Conservation (phyloP, 441 rosid genomes). For the Raphanus hybrid region DNA sequence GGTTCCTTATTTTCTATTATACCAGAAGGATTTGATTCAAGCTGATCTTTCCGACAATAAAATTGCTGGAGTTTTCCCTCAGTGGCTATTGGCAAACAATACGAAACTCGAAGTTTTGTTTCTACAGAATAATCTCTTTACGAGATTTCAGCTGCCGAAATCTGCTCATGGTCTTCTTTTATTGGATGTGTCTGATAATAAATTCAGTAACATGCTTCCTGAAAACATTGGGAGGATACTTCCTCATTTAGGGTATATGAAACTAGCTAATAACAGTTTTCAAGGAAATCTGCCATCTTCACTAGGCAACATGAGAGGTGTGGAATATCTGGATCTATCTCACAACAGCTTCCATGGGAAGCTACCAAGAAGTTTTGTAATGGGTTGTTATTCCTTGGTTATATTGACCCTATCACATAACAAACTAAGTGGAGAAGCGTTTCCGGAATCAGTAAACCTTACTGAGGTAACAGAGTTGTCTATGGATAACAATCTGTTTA, state of each 20-base stretch:
- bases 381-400: not conserved
- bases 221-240: constrained; percentile 16
- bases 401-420: constrained; percentile 24
- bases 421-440: constrained; percentile 23
- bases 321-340: constrained; percentile 15
- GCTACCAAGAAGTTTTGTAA: not conserved
- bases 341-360: constrained; percentile 23
- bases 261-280: not conserved
- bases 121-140: constrained; percentile 10
- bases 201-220: not conserved
- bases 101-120: not conserved
- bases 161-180: not conserved
- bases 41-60: constrained; percentile 37
- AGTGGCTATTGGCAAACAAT: constrained; percentile 34
- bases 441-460: not conserved
- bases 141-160: constrained; percentile 20
- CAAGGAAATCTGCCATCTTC: constrained; percentile 31
- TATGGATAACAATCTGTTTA: constrained; percentile 33
- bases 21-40: constrained; percentile 6
- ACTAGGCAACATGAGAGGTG: constrained; percentile 2
- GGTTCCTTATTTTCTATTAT: constrained; percentile 31
- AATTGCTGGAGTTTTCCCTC: not conserved
- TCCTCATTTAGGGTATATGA: not conserved
- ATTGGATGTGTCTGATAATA: constrained; percentile 16
- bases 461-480: accelerated